A percentile compares a stretch with the other conserved stretches of the same genome.
Conservation (phyloP, 1,284 basidiomycete species). For the Trichosporon faecale region DNA sequence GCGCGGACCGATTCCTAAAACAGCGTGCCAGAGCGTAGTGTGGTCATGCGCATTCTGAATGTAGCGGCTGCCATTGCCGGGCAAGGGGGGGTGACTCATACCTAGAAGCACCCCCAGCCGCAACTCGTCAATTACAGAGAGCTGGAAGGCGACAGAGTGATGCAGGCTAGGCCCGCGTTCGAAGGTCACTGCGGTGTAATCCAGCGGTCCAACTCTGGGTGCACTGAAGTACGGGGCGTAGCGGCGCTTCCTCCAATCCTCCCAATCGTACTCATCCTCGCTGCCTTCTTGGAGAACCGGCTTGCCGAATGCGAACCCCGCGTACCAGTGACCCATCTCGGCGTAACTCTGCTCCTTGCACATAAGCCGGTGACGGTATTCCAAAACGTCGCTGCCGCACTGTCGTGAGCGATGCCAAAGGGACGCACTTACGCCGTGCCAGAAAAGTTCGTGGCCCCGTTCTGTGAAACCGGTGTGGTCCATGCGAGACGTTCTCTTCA, state of each 20-base stretch:
- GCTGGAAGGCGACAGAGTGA: neutral
- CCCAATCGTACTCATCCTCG: neutral
- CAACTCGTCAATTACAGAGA: neutral
- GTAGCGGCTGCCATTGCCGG: neutral
- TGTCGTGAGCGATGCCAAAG: neutral
- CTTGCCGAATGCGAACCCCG: neutral
- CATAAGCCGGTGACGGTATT: neutral
- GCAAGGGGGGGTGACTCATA: neutral
- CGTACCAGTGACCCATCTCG: neutral
- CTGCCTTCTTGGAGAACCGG: neutral
- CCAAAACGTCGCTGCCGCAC: neutral
- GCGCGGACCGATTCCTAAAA: neutral
- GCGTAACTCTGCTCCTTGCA: neutral
- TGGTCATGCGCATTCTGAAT: neutral
- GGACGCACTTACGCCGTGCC: neutral
- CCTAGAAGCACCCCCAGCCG: neutral
- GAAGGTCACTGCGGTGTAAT: neutral
- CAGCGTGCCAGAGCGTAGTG: neutral
- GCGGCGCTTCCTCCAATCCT: neutral
- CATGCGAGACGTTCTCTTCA: neutral
- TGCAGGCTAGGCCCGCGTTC: too few species aligned
- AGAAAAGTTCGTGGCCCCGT: neutral
- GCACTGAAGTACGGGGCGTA: neutral
- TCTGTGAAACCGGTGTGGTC: neutral
- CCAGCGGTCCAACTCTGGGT: neutral